Percentiles rank a stretch among this genome's conserved stretches.
Evolutionary conservation across 805 yeast species (phyloP).

Genomic region (Candida xiaguanensis): DNA sequence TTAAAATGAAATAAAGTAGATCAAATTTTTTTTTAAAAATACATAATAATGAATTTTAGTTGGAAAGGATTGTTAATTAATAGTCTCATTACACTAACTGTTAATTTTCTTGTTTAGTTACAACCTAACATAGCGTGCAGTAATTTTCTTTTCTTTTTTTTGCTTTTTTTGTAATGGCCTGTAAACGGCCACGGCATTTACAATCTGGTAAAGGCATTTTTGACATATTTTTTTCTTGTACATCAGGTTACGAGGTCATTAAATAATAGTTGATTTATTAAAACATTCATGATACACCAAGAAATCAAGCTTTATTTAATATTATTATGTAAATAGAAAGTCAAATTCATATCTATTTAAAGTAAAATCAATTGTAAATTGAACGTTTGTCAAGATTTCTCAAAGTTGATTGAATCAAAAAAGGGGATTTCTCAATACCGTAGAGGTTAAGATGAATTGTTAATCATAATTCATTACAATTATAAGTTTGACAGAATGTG

Average conservation of each 20-base stretch:
- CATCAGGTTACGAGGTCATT: not conserved
- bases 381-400: no score
- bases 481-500: no score
- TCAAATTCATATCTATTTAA: no score
- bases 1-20: not conserved
- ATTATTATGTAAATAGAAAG: no score
- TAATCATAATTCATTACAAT: no score
- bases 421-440: no score
- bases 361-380: no score
- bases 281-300: not conserved
- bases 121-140: not conserved
- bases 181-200: constrained; percentile 1
- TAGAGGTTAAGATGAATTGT: no score
- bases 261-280: not conserved
- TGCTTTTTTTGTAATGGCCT: not conserved
- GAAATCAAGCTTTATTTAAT: not conserved
- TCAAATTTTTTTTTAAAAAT: no score
- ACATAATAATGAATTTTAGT: not conserved
- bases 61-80: no score
- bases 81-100: no score
- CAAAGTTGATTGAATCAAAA: no score
- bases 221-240: constrained; percentile 1
- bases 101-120: not conserved
- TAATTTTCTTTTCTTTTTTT: not conserved
- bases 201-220: not conserved